phyloP scores from a whole-genome alignment of 2,329 filamentous ascomycete genomes.

The Capronia americana region DNA sequence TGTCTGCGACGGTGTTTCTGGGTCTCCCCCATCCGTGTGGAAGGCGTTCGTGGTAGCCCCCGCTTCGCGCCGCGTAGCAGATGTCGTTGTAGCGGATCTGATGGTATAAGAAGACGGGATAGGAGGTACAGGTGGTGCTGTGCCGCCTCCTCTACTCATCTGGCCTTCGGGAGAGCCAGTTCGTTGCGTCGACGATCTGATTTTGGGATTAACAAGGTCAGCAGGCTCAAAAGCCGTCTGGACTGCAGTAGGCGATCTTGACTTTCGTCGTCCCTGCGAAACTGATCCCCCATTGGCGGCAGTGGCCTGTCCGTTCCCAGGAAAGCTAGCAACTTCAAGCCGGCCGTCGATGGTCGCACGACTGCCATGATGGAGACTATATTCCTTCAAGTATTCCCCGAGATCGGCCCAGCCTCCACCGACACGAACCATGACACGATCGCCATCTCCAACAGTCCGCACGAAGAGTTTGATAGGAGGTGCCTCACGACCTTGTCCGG shows the following conservation, averaged over 20 bases:
- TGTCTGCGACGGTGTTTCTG: constrained; percentile 4
- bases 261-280: constrained; percentile 20
- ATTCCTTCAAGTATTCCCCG: constrained; percentile 92
- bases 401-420: constrained; percentile 98
- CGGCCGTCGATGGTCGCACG: constrained; percentile 63
- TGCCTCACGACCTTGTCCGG: constrained; percentile 61
- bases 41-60: constrained; percentile 10
- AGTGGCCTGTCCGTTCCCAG: constrained; percentile 36
- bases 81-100: constrained; percentile 24
- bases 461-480: constrained; percentile 93
- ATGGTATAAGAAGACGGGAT: constrained; percentile 32
- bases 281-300: constrained; percentile 10
- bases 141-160: constrained; percentile 14
- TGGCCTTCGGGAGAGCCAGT: constrained; percentile 23
- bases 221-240: constrained; percentile 23
- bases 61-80: constrained; percentile 17
- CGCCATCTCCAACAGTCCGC: constrained; percentile 87
- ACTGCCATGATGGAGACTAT: constrained; percentile 84
- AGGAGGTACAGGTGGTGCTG: constrained; percentile 36
- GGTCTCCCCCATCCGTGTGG: constrained; percentile 1
- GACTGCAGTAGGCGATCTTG: constrained; percentile 22
- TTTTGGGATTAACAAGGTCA: constrained; percentile 24
- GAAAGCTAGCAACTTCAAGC: constrained; percentile 62
- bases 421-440: constrained; percentile 96
- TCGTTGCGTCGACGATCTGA: constrained; percentile 11